Conservation (phyloP, 805 yeast species). For the Wickerhamiella sorbophila region DNA sequence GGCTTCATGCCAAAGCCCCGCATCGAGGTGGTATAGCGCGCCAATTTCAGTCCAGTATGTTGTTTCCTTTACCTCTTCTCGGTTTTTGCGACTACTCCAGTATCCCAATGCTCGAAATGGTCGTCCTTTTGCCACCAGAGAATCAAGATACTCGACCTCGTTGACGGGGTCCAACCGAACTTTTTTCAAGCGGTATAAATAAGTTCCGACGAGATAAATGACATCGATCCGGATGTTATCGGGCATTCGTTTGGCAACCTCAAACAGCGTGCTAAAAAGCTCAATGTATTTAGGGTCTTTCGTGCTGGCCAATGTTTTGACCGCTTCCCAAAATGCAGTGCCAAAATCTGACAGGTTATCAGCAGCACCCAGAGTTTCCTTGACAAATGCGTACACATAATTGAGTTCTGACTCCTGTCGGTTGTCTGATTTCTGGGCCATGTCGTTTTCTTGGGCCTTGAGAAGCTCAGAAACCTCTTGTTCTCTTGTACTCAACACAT, state of each 20-base stretch:
- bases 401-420: neutral
- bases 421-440: neutral
- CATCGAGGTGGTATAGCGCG: slow-evolving; percentile 15
- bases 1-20: slow-evolving; percentile 11
- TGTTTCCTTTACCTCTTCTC: slow-evolving; percentile 9
- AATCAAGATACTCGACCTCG: slow-evolving; percentile 19
- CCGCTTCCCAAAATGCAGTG: slow-evolving; percentile 11
- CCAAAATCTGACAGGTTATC: slow-evolving; percentile 9
- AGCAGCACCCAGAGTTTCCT: slow-evolving; percentile 4
- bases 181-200: slow-evolving; percentile 12
- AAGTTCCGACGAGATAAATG: slow-evolving; percentile 10
- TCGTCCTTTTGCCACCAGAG: slow-evolving; percentile 11
- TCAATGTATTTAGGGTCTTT: slow-evolving; percentile 5
- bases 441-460: neutral
- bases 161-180: slow-evolving; percentile 19
- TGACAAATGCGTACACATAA: slow-evolving; percentile 5
- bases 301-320: slow-evolving; percentile 3
- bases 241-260: slow-evolving; percentile 13
- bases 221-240: slow-evolving; percentile 2
- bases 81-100: slow-evolving; percentile 13
- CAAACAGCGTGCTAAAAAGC: slow-evolving; percentile 13
- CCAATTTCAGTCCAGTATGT: slow-evolving; percentile 18
- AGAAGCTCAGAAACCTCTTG: neutral
- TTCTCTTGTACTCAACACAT: slow-evolving; percentile 3
- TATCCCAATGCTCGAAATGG: slow-evolving; percentile 11